Evolutionary conservation across 148 eudicot genomes (phyloP), one percentile per base, ranked within the genome.

Genomic region (Rhododendron williamsianum): DNA sequence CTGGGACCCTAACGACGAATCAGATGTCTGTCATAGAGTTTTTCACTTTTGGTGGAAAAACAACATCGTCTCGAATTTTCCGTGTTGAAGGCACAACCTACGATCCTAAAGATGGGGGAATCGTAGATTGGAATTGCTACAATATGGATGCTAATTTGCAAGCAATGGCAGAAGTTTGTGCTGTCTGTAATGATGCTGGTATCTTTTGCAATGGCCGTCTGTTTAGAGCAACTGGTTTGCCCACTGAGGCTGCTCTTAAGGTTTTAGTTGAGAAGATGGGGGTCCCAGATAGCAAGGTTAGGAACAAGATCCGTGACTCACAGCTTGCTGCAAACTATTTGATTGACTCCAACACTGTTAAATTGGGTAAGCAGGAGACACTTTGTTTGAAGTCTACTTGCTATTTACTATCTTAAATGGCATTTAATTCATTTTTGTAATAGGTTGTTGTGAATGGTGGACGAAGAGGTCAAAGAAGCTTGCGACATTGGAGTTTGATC

Each of bases 191-290:
- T 90, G 98, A 96, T 90, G 96, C 98, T 35, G 95, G 94, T 46
- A 80, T 96, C 30, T 90, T 85, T 87, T 87, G 87, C 86, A 90
- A 90, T 85, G 98, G 93, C 12, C 92, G 90, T 56, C 87, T 87
- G 43, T 92, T 91, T 81, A 90, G 88, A 86, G 93, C 91, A 16
- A 93, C 94, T 3, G 96, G 98, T 77, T 87, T 93, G 90, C 96
- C 98, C 23, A 96, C 98, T 54, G 98, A 96, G 85, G 98, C 98
- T 36, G 98, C 98, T 84, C 95, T 94, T 38, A 94, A 94, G 92
- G 96, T 95, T 85, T 89, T 96, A 86, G 98, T 93, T 4, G 98
- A 96, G 87, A 96, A 96, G 90, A 96, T 94, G 98, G 96, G 98
- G 18, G 92, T 96, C 83, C 93, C 98, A 15, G 95, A 94, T 90